Percentiles rank a stretch among this genome's conserved stretches.
Conservation (phyloP, 306 rosid species). For the Herpetospermum pedunculosum region DNA sequence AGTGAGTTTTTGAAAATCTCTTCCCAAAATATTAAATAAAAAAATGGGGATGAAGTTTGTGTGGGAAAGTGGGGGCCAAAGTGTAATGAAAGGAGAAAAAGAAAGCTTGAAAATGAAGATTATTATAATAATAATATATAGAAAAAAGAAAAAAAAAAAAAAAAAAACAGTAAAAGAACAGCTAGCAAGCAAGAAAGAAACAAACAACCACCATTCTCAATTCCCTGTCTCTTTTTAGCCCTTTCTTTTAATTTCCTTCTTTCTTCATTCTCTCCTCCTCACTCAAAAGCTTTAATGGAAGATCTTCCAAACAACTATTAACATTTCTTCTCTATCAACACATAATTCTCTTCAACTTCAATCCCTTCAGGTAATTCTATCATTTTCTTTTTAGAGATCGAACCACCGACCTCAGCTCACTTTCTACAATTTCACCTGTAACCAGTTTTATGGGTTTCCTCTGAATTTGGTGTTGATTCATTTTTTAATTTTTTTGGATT, state of each 20-base stretch:
- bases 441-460: not conserved
- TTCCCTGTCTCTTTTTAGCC: not conserved
- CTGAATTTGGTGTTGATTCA: conserved; percentile 1
- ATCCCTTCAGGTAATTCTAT: too few species aligned
- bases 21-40: too few species aligned
- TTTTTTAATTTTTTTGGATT: not conserved
- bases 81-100: conserved; percentile 1
- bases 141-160: not conserved
- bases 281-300: too few species aligned
- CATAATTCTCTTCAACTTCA: too few species aligned
- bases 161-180: conserved; percentile 12
- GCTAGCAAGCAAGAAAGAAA: too few species aligned
- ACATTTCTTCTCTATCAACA: too few species aligned
- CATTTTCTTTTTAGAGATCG: too few species aligned
- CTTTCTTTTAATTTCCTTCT: not conserved
- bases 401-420: too few species aligned
- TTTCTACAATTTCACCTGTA: too few species aligned
- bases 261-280: too few species aligned
- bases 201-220: not conserved
- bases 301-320: too few species aligned
- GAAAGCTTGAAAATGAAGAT: not conserved
- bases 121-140: not conserved
- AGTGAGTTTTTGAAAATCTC: too few species aligned
- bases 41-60: not conserved
- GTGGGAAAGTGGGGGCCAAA: not conserved